Evolutionary conservation across 495 filamentous ascomycete species (phyloP), one percentile per base, ranked within the genome.

Genomic region (Neurospora sp.): DNA sequence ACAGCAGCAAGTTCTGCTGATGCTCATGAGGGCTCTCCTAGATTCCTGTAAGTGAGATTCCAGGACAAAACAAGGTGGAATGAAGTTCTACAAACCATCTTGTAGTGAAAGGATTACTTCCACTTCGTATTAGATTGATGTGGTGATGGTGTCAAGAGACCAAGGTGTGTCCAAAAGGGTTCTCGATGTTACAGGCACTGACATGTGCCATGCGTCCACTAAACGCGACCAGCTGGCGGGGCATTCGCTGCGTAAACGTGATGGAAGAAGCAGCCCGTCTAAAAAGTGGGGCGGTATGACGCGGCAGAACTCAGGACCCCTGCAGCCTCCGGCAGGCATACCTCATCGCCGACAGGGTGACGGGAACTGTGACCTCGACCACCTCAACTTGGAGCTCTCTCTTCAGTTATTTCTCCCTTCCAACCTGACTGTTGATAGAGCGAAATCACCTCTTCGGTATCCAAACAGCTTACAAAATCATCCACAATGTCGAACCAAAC

Each of bases 21-120:
- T 98, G 93, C 79, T 99, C 96, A 79, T 99, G 96, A 68, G 96
- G 96, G 79, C 92, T 96, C 81, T 99, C 96, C 96, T 97, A 76
- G 40, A 73, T 8, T 12, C 3, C 10, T 1, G 38, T 79, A 44
- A 78, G 78, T 41, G n/a, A 16, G 37, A 42, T 14, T 31, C 45
- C 1, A 12, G 9, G 4, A 14, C 10, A 1, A 18, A n/a, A 20
- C 9, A 73, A 53, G 12, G 68, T 8, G 5, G 1, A 4, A 18
- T 9, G 1, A 9, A 18, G 5, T 16, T 61, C 27, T 35, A 61
- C 53, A 2, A 35, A 65, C 53, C 53, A 65, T 65, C 1, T 0
- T 37, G 12, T 27, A 61, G 12, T 31, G 12, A 14, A 61, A 61
- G 45, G 2, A 0, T 31, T 31, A 16, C 2, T 8, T 61, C 27